These are phyloP conservation scores for Diplosphaera chodatii DNA, from an alignment of 139 green algal genomes.

Conservation along the genomic window DNA sequence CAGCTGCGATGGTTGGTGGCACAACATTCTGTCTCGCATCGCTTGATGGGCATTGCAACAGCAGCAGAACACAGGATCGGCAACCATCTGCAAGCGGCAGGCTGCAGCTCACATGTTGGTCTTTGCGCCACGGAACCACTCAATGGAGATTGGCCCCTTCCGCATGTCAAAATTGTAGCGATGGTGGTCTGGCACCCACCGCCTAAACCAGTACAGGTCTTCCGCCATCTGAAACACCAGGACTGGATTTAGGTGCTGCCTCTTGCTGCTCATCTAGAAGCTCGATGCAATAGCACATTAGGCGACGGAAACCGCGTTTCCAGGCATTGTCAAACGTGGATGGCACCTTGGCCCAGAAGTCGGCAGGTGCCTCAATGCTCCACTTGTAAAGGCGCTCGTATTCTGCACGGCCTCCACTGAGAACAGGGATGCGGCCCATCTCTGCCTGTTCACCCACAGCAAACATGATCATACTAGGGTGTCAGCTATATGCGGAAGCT, in stretches of 20 bases:
- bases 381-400: conserved; percentile 82
- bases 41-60: too few species aligned
- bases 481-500: too few species aligned
- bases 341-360: conserved; percentile 86
- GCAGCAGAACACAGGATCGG: too few species aligned
- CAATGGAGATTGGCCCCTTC: conserved; percentile 47
- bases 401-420: conserved; percentile 20
- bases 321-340: too few species aligned
- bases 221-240: neutral
- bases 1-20: too few species aligned
- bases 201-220: neutral
- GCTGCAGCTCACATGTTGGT: conserved; percentile 53
- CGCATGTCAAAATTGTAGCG: conserved; percentile 58
- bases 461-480: too few species aligned
- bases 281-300: neutral
- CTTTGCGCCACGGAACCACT: conserved; percentile 61
- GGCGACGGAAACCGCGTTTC: neutral
- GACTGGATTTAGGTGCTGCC: too few species aligned
- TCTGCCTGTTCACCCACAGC: too few species aligned
- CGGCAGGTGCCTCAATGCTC: conserved; percentile 80
- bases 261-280: too few species aligned
- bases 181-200: conserved; percentile 14
- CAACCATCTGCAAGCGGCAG: too few species aligned
- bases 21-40: too few species aligned
- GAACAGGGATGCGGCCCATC: too few species aligned